Base-by-base conservation (phyloP, 208 protist genomes). In the Trypanosoma theileri region DNA sequence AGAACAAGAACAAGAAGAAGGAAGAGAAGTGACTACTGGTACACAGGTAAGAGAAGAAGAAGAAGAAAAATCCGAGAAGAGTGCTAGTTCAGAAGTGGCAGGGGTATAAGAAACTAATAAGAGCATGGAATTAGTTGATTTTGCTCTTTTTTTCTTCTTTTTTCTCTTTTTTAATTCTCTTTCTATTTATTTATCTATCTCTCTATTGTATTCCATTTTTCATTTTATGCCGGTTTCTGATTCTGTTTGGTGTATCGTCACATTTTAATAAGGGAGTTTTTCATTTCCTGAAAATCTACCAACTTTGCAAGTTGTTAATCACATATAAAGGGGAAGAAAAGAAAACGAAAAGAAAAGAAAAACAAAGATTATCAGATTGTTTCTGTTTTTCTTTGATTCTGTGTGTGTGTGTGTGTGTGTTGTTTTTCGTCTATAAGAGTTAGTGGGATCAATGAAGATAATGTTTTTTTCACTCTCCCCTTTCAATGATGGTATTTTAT, bases 391-490 rank as follows among this genome's bases (percentile, higher is more conserved):
- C 1, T 54, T 26, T 17, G 16, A 57, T n/a, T n/a, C n/a, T n/a
- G n/a, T n/a, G n/a, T n/a, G n/a, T n/a, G n/a, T n/a, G 9, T 9
- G 53, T 58, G 53, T 54, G 50, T 54, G 50, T 54, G 50, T 62
- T 44, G 44, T n/a, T 48, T 22, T 48, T 19, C 14, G 28, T 51
- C 13, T 28, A 52, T 26, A 31, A 26, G 21, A 8, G 13, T 17
- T 17, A 14, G 52, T 56, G 17, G 52, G 14, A 56, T 26, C 16
- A 35, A 6, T 35, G 28, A 6, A 35, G 28, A 35, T 35, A 35
- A 1, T 8, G 4, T 35, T 8, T 35, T 35, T 35, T 35, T 6
- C 6, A 8, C 28, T 26, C 21, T 26, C 11, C 11, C 11, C 21
- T 56, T 56, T 26, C 17, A 40, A 17, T 40, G 22, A 40, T 40